phyloP scores from a whole-genome alignment of 805 yeast genomes.

The Metschnikowia continentalis region DNA sequence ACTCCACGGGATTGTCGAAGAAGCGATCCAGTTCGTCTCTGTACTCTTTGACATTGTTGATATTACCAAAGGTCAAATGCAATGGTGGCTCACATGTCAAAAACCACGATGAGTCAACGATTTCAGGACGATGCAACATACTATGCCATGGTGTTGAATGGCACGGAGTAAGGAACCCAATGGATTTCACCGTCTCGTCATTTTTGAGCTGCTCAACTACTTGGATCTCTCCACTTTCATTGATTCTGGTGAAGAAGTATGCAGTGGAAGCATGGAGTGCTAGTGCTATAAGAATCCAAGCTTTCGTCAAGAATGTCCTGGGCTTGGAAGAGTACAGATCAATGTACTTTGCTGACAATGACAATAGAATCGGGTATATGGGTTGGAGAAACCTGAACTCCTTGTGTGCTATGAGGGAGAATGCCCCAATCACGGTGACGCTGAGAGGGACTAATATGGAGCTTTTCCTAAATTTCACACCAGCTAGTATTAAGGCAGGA shows the following conservation, averaged over 20 bases:
- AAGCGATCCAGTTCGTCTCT: conserved; percentile 85
- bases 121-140: conserved; percentile 58
- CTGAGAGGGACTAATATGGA: conserved; percentile 23
- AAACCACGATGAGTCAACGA: conserved; percentile 53
- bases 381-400: conserved; percentile 90
- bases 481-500: conserved; percentile 49
- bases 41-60: conserved; percentile 40
- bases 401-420: conserved; percentile 74
- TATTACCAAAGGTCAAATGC: conserved; percentile 26
- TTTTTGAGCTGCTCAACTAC: conserved; percentile 52
- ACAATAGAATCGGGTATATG: conserved; percentile 66
- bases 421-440: conserved; percentile 45
- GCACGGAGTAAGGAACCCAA: conserved; percentile 91
- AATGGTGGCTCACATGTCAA: conserved; percentile 91
- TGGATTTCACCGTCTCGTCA: conserved; percentile 37
- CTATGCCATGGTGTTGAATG: conserved; percentile 97
- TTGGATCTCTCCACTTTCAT: conserved; percentile 83
- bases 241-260: conserved; percentile 54
- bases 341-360: conserved; percentile 39
- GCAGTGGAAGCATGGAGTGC: conserved; percentile 40
- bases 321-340: background rate
- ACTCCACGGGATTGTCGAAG: conserved; percentile 61
- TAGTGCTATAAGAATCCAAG: conserved; percentile 14
- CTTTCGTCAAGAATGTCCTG: background rate
- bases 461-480: conserved; percentile 10